Evolutionary conservation across 768 basidiomycete species (phyloP).

Genomic region (Tulasnella sp.): DNA sequence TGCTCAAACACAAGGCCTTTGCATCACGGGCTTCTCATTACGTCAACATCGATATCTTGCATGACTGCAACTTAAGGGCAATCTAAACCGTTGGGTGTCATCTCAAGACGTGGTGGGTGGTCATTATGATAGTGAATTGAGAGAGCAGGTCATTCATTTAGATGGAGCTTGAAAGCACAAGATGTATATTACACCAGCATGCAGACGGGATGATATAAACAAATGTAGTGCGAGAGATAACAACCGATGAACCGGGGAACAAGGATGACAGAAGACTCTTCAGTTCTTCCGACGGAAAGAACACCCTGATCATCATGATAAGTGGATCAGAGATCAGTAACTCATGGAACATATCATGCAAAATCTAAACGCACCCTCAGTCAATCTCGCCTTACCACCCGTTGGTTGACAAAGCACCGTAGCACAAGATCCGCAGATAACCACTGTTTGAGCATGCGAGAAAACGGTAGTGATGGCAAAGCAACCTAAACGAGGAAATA

Average conservation of each 20-base stretch:
- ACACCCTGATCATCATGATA: conserved; percentile 46
- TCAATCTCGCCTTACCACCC: conserved; percentile 94
- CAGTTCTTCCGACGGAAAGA: conserved; percentile 91
- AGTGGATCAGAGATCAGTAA: conserved; percentile 15
- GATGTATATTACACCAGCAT: too few relatives aligned
- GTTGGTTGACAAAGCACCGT: conserved; percentile 95
- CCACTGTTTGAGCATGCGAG: conserved; percentile 98
- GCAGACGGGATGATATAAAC: too few relatives aligned
- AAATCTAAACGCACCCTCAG: conserved; percentile 61
- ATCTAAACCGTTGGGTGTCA: too few relatives aligned
- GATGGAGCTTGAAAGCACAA: too few relatives aligned
- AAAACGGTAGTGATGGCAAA: conserved; percentile 95
- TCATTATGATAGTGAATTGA: too few relatives aligned
- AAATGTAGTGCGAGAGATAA: too few relatives aligned
- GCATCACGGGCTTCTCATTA: too few relatives aligned
- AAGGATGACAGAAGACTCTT: conserved; percentile 17
- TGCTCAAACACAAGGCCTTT: too few relatives aligned
- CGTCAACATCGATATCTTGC: too few relatives aligned
- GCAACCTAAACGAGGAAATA: conserved; percentile 48
- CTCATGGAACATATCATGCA: conserved; percentile 3
- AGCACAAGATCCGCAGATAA: conserved; percentile 84
- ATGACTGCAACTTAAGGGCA: too few relatives aligned
- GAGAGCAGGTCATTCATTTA: too few relatives aligned
- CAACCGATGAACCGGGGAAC: background rate
- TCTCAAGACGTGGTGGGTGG: too few relatives aligned